These are phyloP conservation scores for Globisporangium paroecandrum DNA, from an alignment of 352 stramenopile species.

Conservation along the genomic window DNA sequence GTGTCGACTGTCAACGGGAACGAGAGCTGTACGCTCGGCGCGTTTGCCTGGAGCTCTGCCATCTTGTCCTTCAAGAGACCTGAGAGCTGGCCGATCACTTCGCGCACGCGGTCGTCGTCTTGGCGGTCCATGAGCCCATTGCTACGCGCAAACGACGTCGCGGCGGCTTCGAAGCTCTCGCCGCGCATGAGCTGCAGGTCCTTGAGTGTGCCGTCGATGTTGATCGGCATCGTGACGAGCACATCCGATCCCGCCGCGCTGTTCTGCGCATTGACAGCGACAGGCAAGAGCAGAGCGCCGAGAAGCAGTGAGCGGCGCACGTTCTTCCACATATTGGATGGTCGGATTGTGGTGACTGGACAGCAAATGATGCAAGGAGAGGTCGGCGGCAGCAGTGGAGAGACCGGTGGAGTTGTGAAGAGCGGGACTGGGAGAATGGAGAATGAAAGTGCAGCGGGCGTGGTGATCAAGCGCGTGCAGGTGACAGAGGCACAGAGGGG, in stretches of 20 bases:
- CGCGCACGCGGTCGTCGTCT: conserved; percentile 44
- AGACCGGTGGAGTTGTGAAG: not conserved
- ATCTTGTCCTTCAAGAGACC: conserved; percentile 60
- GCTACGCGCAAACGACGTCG: conserved; percentile 53
- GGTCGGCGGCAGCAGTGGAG: not conserved
- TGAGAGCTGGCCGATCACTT: conserved; percentile 65
- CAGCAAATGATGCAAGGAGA: not conserved
- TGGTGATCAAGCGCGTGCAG: not conserved
- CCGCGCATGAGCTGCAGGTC: conserved; percentile 68
- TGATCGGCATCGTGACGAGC: conserved; percentile 63
- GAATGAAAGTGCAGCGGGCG: not conserved
- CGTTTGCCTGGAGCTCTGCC: conserved; percentile 39
- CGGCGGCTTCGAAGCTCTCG: conserved; percentile 64
- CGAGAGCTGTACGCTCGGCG: conserved; percentile 46
- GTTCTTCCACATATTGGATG: conserved; percentile 18
- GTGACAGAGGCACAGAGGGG: not conserved
- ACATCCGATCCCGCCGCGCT: conserved; percentile 33
- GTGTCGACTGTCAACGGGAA: conserved; percentile 59
- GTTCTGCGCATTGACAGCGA: conserved; percentile 21
- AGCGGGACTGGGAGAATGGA: not conserved
- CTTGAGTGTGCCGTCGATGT: conserved; percentile 51
- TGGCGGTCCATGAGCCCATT: conserved; percentile 51
- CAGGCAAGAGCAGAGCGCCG: conserved; percentile 21
- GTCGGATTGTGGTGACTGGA: conserved; percentile 11
- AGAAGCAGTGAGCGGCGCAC: conserved; percentile 22